Evolutionary conservation across 139 green algal genomes (phyloP), one percentile per base, ranked within the genome.

Genomic region (Chlorella ohadii): DNA sequence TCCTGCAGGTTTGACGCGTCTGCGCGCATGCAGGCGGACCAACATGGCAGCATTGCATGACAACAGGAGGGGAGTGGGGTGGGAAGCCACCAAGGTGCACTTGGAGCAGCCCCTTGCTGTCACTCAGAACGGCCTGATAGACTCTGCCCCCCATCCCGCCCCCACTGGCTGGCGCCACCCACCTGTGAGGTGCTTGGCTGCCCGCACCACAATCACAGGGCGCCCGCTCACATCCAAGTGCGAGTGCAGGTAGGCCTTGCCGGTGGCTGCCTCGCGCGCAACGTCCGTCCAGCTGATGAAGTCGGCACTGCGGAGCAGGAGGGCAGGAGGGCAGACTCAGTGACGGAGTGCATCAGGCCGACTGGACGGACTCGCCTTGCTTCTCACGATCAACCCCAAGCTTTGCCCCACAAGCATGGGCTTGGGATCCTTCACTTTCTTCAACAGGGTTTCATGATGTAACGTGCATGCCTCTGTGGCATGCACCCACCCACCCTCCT

Each of bases 211-310:
- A 38, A 99, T 91, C 28, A 97, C 96, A 4, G 96, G 95, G 55
- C 95, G 89, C 11, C 68, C 80, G 61, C 22, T 56, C 31, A 79
- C 34, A 67, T 99, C 96, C 1, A 66, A 47, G 17, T 92, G 72
- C 0, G 83, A 82, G 85, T 97, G 93, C n/a, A 99, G 82, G 78
- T 94, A 95, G 1, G 92, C 95, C 83, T 98, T 99, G 68, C 96
- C 95, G 25, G 92, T 96, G 33, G 89, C 91, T 25, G 89, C 81
- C 89, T 98, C 93, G 2, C 57, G 51, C 2, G 78, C 78, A 0
- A 83, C 31, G n/a, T 83, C 78, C 0, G 63, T 73, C 78, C 61
- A 74, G 39, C 73, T 19, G 0, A 83, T 47, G 3, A 64, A 33
- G n/a, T 83, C 78, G 19, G 78, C 78, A 20, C 78, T 82, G 76